phyloP scores from a whole-genome alignment of 2,329 filamentous ascomycete species.

The Aureobasidium pullulans region DNA sequence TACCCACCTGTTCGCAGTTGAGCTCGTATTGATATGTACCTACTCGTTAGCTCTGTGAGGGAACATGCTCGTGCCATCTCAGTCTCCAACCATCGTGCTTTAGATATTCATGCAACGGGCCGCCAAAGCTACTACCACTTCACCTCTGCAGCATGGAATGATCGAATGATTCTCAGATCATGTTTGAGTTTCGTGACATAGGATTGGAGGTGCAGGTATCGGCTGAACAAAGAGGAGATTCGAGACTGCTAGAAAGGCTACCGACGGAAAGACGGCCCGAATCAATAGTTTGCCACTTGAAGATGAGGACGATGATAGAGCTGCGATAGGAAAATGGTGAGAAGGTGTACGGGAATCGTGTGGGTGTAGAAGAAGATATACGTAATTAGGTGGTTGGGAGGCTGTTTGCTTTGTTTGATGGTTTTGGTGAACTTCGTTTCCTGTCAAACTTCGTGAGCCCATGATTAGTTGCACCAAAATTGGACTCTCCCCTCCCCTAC shows the following conservation, averaged over 20 bases:
- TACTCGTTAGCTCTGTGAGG: neutral
- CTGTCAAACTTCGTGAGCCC: neutral
- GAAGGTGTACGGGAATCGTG: too few relatives aligned
- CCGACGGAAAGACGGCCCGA: neutral
- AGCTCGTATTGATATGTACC: constrained; percentile 7
- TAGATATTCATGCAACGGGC: neutral
- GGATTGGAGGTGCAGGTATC: neutral
- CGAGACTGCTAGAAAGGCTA: neutral
- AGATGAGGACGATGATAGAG: neutral
- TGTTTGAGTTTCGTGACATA: neutral
- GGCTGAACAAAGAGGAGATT: neutral
- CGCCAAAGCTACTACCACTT: neutral
- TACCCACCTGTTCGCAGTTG: constrained; percentile 1
- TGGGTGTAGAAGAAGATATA: neutral
- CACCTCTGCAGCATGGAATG: neutral
- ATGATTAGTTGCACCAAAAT: too few relatives aligned
- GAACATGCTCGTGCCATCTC: neutral
- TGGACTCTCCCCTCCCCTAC: too few relatives aligned
- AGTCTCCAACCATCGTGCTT: neutral
- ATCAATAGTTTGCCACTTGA: neutral
- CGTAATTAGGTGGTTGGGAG: neutral
- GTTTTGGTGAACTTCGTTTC: neutral
- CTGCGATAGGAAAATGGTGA: neutral
- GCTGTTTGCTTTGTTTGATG: constrained; percentile 8
- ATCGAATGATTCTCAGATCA: neutral